phyloP scores from a whole-genome alignment of 805 yeast genomes.

The Candida dendrica region DNA sequence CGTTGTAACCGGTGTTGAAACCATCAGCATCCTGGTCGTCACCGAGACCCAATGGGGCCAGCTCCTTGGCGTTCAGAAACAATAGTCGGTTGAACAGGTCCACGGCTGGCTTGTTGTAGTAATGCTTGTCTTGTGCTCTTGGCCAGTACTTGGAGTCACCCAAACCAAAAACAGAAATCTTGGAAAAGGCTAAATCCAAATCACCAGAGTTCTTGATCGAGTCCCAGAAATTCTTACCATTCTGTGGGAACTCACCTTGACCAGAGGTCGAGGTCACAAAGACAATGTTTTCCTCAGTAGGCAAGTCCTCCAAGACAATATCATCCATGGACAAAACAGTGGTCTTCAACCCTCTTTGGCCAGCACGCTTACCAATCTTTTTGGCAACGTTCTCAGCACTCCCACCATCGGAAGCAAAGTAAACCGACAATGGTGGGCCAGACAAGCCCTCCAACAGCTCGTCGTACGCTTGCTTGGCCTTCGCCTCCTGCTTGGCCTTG shows the following conservation, averaged over 20 bases:
- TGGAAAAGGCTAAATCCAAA: conserved; percentile 65
- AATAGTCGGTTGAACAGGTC: conserved; percentile 62
- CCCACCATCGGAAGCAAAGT: conserved; percentile 92
- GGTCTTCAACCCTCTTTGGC: conserved; percentile 45
- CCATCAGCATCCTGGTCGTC: conserved; percentile 99
- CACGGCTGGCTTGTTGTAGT: conserved; percentile 84
- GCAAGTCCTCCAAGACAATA: conserved; percentile 47
- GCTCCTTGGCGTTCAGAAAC: conserved; percentile 65
- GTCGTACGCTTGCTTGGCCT: conserved; percentile 72
- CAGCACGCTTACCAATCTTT: conserved; percentile 49
- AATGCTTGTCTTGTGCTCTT: conserved; percentile 88
- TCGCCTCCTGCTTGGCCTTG: conserved; percentile 49
- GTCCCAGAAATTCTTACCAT: conserved; percentile 68
- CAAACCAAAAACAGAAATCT: conserved; percentile 73
- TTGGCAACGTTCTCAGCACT: conserved; percentile 79
- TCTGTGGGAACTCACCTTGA: conserved; percentile 88
- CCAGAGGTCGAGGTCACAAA: conserved; percentile 86
- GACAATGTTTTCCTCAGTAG: conserved; percentile 42
- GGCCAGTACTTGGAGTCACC: conserved; percentile 99
- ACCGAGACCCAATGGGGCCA: conserved; percentile 79
- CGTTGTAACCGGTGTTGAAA: conserved; percentile 80
- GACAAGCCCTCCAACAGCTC: conserved; percentile 77
- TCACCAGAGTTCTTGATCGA: conserved; percentile 57
- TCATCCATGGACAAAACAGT: conserved; percentile 52
- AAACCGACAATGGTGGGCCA: conserved; percentile 74